Base-by-base conservation (phyloP, 805 yeast genomes). In the Blastobotrys muscicola region DNA sequence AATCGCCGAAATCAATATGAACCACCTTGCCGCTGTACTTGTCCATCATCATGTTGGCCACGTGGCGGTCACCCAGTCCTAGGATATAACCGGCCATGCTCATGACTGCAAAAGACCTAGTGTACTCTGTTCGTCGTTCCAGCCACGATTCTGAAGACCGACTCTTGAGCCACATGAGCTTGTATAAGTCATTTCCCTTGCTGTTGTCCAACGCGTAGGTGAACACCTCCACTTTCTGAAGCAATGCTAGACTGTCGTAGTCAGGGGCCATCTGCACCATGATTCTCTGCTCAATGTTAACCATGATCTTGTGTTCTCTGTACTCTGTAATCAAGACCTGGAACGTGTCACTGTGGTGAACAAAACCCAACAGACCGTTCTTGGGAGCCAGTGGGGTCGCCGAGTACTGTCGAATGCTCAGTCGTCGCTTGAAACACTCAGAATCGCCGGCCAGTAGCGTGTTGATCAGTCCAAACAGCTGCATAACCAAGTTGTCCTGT, bases 211-310 rank as follows among this genome's bases (percentile, higher is more conserved):
- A 67, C 0, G 98, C 96, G 56, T 90, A 87, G 0, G 95, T 85
- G 68, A 92, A 94, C 4, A 92, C 97, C 62, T 92, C 99, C 36
- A 94, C 90, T 62, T 92, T 90, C 56, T 94, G 94, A 48, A 92
- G 66, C 23, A 89, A 69, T 0, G 97, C 87, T 60, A 92, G 68
- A 48, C 78, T 82, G 52, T 92, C 98, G 64, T 85, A 92, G 59
- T 89, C 89, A 1, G 97, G 97, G 0, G 97, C 95, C 97, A 90
- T 90, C 61, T 90, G 97, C 33, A 86, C 65, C 95, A 90, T 89
- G 44, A 90, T 85, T 50, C 97, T 74, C 60, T 90, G 97, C 61
- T 90, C 98, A 54, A 90, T 85, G 60, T 90, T 90, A 50, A 90
- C 67, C 48, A 90, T 71, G 38, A 89, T 85, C 68, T 86, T 89